phyloP scores from a whole-genome alignment of 1,139 yeast species.

The Arxiozyma bovina region DNA sequence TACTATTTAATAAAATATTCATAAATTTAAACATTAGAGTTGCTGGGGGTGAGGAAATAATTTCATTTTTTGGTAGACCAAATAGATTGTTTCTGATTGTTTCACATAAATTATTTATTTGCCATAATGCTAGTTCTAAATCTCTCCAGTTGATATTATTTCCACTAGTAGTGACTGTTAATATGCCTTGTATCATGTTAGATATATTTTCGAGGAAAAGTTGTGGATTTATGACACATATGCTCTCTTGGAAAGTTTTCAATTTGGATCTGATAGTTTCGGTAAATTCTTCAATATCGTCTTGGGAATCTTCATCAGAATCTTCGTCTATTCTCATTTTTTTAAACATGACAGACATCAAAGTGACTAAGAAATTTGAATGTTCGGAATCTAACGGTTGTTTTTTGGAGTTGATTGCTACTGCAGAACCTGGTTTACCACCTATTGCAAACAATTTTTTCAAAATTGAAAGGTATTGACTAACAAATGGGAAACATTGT shows the following conservation, averaged over 20 bases:
- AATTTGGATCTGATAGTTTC: conserved; percentile 64
- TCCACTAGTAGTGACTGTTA: conserved; percentile 16
- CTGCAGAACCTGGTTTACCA: conserved; percentile 32
- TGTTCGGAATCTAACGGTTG: conserved; percentile 34
- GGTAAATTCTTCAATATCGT: conserved; percentile 62
- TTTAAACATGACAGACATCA: conserved; percentile 59
- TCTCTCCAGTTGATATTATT: conserved; percentile 58
- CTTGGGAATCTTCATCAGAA: conserved; percentile 54
- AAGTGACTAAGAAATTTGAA: conserved; percentile 46
- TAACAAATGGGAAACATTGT: conserved; percentile 73
- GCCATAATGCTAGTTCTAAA: conserved; percentile 78
- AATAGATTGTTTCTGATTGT: conserved; percentile 66
- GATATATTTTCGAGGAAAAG: conserved; percentile 66
- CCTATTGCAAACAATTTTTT: conserved; percentile 44
- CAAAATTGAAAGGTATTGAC: conserved; percentile 60
- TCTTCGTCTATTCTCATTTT: conserved; percentile 77
- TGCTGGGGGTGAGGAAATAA: conserved; percentile 54
- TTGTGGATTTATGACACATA: conserved; percentile 66
- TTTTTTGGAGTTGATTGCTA: conserved; percentile 30
- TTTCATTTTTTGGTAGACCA: conserved; percentile 55
- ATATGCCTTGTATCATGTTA: conserved; percentile 53
- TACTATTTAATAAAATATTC: conserved; percentile 38
- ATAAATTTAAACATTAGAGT: conserved; percentile 46
- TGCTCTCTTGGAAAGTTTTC: conserved; percentile 73
- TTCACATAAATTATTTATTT: conserved; percentile 71